Evolutionary conservation across 164 flowering plant species (phyloP), one percentile per base, ranked within the genome.

Genomic region (Umbellularia californica): DNA sequence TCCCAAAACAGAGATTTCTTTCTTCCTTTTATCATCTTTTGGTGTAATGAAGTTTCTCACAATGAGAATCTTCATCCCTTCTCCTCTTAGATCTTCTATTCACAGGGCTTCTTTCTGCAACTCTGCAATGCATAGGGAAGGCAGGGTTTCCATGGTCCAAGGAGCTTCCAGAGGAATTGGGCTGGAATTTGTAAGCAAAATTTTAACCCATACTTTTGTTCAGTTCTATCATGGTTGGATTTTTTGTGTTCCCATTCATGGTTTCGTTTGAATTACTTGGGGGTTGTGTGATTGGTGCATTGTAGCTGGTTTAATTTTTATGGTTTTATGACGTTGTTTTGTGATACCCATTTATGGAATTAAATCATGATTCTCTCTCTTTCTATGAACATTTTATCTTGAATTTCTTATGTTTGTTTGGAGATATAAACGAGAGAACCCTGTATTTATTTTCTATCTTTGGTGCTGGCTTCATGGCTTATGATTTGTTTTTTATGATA

Each of bases 121-220:
- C 30, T 74, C 76, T 50, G 73, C 78, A 30, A 19, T 69, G 47
- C 71, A 69, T 15, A 50, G 52, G 69, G 65, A 74, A 68, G 82
- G 76, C 51, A 83, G 82, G 25, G 81, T 84, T 70, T 81, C 85
- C 11, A 77, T 84, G 84, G 84, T 84, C n/a, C 87, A 84, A 72
- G 85, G 87, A 35, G 85, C 87, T 76, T 82, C 87, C 13, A 73
- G 87, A 62, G 87, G 87, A 71, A 82, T 84, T 65, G 87, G 85
- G 52, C 83, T 84, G 62, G 87, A 84, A 83, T 85, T 85, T 70
- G 86, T 83, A 52, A 71, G 87, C 50, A n/a, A 47, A 50, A 72
- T 22, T 23, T n/a, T 13, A 2, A 30, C 1, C 2, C 15, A 2
- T 25, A 22, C 13, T 68, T n/a, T 2, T 23, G n/a, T 23, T 33